Base-by-base conservation (phyloP, 495 filamentous ascomycete species). In the Penicillium silybi region DNA sequence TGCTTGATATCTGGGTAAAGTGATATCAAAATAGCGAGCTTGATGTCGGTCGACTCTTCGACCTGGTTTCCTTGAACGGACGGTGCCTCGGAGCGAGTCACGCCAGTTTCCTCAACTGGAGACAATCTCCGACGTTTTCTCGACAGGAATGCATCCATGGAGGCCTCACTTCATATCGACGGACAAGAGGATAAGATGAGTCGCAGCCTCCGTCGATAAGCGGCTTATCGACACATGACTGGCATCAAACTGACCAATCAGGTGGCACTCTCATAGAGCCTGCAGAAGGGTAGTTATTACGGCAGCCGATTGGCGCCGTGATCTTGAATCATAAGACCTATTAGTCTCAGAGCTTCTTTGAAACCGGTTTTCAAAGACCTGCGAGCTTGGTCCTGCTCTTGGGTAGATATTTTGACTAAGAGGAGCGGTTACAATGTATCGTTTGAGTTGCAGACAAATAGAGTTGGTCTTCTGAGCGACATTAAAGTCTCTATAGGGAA, bases 11-110 rank as follows among this genome's bases (percentile, higher is more conserved):
- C 51, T 0, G 88, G 82, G 56, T 88, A 78, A 2, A 97, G 78
- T 0, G 93, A 97, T 1, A 84, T 75, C 6, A 97, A 77, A 1
- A 91, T 78, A 2, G 90, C 90, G 3, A 97, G 70, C 62, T 96
- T 97, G 55, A 93, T 69, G 59, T 97, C 92, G 0, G 92, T 97
- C 4, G 88, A 85, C 17, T 92, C 87, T 15, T 90, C 82, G 6
- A 82, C 77, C 1, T 58, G 13, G 19, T 40, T 7, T 17, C 56
- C 57, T 10, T 42, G 22, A 34, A 26, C 41, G 5, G 46, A 42
- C 19, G 48, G 46, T 44, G 41, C 46, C 26, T 44, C 39, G 5
- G 38, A 50, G 18, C 7, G 10, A 18, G 11, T 22, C 9, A 34
- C 22, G 4, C 8, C 20, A 15, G 46, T 13, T 27, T 50, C 39